Conservation (phyloP, 2,329 filamentous ascomycete species). For the Emmonsiellopsis sp. region DNA sequence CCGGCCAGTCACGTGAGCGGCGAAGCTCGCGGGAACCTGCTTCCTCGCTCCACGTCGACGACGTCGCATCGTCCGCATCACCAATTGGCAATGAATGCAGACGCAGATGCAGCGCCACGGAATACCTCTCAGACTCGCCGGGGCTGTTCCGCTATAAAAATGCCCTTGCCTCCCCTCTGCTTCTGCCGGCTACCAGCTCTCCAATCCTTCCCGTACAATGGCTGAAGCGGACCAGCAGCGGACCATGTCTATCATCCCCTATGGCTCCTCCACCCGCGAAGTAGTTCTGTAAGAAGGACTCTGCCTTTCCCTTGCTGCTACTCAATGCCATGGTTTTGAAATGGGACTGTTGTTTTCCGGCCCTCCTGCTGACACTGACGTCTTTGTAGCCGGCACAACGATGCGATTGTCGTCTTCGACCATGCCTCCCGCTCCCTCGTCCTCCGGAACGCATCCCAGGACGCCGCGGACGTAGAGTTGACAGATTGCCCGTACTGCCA, state of each 20-base stretch:
- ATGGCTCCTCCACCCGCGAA: conserved; percentile 32
- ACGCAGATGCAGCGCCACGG: no score
- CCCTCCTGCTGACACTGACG: conserved; percentile 8
- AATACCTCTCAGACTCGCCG: neutral
- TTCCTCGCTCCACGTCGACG: neutral
- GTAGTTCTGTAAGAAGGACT: conserved; percentile 33
- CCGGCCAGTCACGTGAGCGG: neutral
- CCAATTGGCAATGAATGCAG: no score
- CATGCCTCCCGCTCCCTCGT: conserved; percentile 74
- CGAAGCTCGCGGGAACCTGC: neutral
- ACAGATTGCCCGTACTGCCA: conserved; percentile 86
- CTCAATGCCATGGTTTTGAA: neutral
- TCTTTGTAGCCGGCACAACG: conserved; percentile 66
- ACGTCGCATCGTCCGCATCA: no score
- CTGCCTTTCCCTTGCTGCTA: conserved; percentile 3
- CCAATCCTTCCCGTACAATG: conserved; percentile 7
- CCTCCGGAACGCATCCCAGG: conserved; percentile 53
- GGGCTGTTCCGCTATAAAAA: conserved; percentile 4
- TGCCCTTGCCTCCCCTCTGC: conserved; percentile 2
- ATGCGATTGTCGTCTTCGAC: conserved; percentile 87
- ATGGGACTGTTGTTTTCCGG: neutral
- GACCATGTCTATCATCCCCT: conserved; percentile 35
- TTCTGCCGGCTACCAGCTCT: neutral
- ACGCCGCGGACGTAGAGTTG: conserved; percentile 44
- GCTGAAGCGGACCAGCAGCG: conserved; percentile 8